phyloP scores from a whole-genome alignment of 768 basidiomycete genomes.

The Amanita pseudoporphyria region DNA sequence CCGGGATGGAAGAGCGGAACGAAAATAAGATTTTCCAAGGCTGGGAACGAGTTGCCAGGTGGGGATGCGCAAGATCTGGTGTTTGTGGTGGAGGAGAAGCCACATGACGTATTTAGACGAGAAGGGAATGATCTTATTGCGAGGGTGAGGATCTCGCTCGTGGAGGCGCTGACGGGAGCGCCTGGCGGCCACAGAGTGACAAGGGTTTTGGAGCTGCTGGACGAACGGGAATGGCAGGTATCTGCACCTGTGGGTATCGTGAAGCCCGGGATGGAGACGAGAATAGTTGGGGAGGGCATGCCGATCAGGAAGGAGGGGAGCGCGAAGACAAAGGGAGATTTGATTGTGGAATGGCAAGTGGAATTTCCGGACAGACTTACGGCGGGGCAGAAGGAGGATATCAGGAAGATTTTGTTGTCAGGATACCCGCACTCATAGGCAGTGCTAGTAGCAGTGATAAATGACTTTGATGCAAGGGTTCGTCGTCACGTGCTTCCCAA shows the following conservation, averaged over 20 bases:
- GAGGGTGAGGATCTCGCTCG: slow-evolving; percentile 55
- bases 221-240: slow-evolving; percentile 70
- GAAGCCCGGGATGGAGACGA: slow-evolving; percentile 69
- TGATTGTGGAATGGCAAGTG: slow-evolving; percentile 77
- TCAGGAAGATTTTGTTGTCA: slow-evolving; percentile 51
- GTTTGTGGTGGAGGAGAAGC: slow-evolving; percentile 95
- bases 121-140: slow-evolving; percentile 75
- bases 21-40: slow-evolving; percentile 81
- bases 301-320: slow-evolving; percentile 77
- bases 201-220: slow-evolving; percentile 61
- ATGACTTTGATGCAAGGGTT: no score
- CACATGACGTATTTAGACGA: slow-evolving; percentile 65
- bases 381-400: slow-evolving; percentile 67
- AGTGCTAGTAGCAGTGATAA: no score
- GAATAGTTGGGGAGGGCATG: slow-evolving; percentile 76
- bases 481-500: no score
- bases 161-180: slow-evolving; percentile 71
- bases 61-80: slow-evolving; percentile 86
- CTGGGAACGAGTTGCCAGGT: slow-evolving; percentile 65
- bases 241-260: slow-evolving; percentile 57
- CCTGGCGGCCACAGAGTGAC: slow-evolving; percentile 21
- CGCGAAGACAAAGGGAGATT: slow-evolving; percentile 68
- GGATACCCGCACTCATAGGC: no score
- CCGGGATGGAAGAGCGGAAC: slow-evolving; percentile 98
- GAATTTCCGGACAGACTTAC: slow-evolving; percentile 76